Conservation (phyloP, 2,329 filamentous ascomycete genomes). For the Ceratocystis albifundus region DNA sequence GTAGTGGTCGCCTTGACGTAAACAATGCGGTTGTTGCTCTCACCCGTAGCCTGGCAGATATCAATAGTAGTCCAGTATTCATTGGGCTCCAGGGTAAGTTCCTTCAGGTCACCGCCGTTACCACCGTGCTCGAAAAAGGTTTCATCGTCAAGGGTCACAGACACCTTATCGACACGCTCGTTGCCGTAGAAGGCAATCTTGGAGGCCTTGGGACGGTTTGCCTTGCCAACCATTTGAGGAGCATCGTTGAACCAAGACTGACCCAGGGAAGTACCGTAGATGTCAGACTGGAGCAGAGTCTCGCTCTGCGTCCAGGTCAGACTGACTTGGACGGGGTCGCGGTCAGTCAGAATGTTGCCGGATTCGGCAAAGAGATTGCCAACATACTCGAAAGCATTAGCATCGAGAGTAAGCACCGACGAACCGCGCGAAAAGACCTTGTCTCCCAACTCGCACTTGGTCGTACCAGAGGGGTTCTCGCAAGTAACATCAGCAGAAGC, state of each 20-base stretch:
- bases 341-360: conserved; percentile 48
- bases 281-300: conserved; percentile 35
- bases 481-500: conserved; percentile 40
- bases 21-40: conserved; percentile 41
- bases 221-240: conserved; percentile 29
- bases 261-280: conserved; percentile 40
- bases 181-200: conserved; percentile 38
- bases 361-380: conserved; percentile 45
- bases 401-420: conserved; percentile 36
- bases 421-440: conserved; percentile 51
- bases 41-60: conserved; percentile 41
- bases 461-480: conserved; percentile 43
- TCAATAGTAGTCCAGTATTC: conserved; percentile 41
- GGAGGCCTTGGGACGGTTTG: conserved; percentile 30
- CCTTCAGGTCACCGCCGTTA: conserved; percentile 36
- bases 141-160: conserved; percentile 39
- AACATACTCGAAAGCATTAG: conserved; percentile 44
- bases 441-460: conserved; percentile 53
- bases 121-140: conserved; percentile 43
- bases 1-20: conserved; percentile 44
- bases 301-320: conserved; percentile 36
- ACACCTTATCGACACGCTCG: conserved; percentile 41
- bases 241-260: conserved; percentile 45
- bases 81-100: conserved; percentile 35
- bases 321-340: conserved; percentile 49